Evolutionary conservation across 2,329 filamentous ascomycete species (phyloP).

Genomic region (Fusarium sp.): DNA sequence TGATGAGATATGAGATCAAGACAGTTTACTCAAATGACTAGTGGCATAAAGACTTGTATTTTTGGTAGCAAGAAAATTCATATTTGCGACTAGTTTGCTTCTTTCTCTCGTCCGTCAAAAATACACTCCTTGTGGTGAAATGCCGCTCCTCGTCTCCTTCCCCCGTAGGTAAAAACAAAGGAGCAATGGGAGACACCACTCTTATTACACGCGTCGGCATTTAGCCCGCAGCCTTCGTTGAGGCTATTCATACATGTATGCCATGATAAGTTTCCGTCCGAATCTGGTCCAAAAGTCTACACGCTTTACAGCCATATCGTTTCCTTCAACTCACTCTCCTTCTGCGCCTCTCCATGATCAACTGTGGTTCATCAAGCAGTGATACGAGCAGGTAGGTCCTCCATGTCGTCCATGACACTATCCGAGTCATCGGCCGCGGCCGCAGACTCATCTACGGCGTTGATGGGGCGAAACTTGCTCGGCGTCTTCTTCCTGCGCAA

Average conservation of each 20-base stretch:
- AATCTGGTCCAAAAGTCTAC: conserved; percentile 11
- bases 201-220: conserved; percentile 30
- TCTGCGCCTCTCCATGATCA: neutral
- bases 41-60: neutral
- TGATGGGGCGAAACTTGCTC: conserved; percentile 48
- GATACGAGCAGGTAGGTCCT: conserved; percentile 58
- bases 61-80: conserved; percentile 3
- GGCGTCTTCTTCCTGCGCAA: conserved; percentile 49
- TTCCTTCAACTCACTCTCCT: neutral
- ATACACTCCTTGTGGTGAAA: conserved; percentile 5
- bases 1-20: conserved; percentile 31
- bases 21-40: neutral
- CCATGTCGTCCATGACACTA: conserved; percentile 62
- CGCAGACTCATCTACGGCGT: conserved; percentile 19
- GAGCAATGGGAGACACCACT: conserved; percentile 16
- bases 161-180: conserved; percentile 5
- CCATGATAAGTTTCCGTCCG: conserved; percentile 6
- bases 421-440: conserved; percentile 47
- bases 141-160: conserved; percentile 1
- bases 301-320: neutral
- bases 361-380: conserved; percentile 15
- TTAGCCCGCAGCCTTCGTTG: conserved; percentile 23
- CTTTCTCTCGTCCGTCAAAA: conserved; percentile 18
- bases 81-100: conserved; percentile 4
- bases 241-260: conserved; percentile 26